A percentile compares a stretch with the other conserved stretches of the same genome.
phyloP scores from a whole-genome alignment of 305 asterid genomes.

The Euphrasia arctica region DNA sequence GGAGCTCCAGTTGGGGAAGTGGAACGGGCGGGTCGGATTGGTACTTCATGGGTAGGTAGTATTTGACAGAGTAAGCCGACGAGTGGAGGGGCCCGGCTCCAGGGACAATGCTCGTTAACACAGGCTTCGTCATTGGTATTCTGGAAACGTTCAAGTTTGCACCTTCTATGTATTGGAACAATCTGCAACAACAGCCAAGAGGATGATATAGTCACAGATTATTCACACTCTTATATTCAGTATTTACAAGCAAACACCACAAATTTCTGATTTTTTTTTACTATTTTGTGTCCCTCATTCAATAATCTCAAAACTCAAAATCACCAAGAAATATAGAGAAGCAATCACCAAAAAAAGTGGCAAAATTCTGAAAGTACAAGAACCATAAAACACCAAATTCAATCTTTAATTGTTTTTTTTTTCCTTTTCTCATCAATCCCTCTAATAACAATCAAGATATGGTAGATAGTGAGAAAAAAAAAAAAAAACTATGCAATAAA shows the following conservation, averaged over 20 bases:
- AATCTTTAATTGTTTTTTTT: too few species aligned
- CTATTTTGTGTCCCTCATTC: neutral
- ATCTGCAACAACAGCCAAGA: conserved; percentile 32
- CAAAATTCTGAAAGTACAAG: neutral
- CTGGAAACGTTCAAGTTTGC: conserved; percentile 79
- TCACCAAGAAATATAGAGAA: too few species aligned
- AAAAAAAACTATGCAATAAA: too few species aligned
- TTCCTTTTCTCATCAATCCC: neutral
- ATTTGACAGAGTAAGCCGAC: conserved; percentile 57
- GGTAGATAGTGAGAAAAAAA: neutral
- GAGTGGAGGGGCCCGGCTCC: conserved; percentile 86
- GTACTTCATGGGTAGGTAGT: conserved; percentile 59
- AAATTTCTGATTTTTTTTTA: neutral
- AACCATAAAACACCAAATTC: neutral
- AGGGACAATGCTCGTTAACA: conserved; percentile 77
- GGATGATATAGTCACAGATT: neutral
- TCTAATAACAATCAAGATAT: neutral
- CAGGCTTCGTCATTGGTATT: conserved; percentile 64
- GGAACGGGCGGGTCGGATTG: conserved; percentile 69
- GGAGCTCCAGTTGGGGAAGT: conserved; percentile 72
- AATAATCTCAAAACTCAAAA: neutral
- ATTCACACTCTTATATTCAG: neutral
- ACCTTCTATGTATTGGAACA: conserved; percentile 76
- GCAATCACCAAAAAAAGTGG: too few species aligned
- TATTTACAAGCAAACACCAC: neutral